Base-by-base conservation (phyloP, 2,329 filamentous ascomycete genomes). In the Phyllachora maydis region DNA sequence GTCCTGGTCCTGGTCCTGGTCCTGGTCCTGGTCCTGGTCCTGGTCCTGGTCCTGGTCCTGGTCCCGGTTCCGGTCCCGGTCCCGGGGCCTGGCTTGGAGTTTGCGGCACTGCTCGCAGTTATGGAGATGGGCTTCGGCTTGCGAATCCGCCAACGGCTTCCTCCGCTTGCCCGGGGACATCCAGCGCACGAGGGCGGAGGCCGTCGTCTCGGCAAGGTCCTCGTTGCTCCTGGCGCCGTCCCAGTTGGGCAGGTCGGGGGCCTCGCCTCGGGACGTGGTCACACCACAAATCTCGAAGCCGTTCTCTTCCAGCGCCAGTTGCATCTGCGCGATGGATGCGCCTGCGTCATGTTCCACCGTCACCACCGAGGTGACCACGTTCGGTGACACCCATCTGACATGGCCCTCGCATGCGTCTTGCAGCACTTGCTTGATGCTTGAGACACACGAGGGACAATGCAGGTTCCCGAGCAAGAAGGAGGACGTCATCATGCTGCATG, bases 391-490 rank as follows among this genome's bases (percentile, higher is more conserved):
- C 49, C 63, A 67, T 26, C 38, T 52, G 50, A 52, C 49, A 38
- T 40, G 60, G 47, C 38, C 43, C 25, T 35, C 38, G 33, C 48
- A 62, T 11, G 43, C 42, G 21, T 51, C 54, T 28, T 41, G 52
- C 28, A 81, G 47, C 28, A 60, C 55, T 25, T 59, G 50, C 37
- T 66, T 56, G 38, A 82, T 78, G 33, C 59, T 56, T 17, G 63
- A 59, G 23, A 78, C 65, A 42, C 75, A 82, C 29, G 72, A 75
- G 9, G 73, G 68, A 48, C 75, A 81, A 46, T 82, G 75, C n/a
- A 82, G 56, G 43, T 82, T 81, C 30, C 59, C 64, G 34, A 82
- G 52, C 30, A 79, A 56, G 38, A 73, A 66, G 16, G 64, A 70
- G 2, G 65, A 71, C 8, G 56, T 61, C 28, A 53, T 42, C 16